Conservation (phyloP, 108 stramenopile species). For the Cyclotella choctawhatcheeana region DNA sequence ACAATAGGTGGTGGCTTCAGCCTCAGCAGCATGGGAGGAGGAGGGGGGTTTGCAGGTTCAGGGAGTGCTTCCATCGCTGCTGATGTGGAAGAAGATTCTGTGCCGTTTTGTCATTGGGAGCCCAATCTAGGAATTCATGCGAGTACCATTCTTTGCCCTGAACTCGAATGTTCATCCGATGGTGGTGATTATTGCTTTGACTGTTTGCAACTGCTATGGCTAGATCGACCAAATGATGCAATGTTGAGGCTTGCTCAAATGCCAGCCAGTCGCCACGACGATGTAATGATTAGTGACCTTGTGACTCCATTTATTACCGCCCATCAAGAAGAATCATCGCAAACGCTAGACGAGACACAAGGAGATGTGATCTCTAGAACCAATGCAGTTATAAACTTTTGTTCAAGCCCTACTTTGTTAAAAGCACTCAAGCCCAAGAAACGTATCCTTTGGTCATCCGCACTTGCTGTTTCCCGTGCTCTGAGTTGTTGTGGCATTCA, state of each 20-base stretch:
- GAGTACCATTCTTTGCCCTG: slow-evolving; percentile 42
- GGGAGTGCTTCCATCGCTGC: slow-evolving; percentile 5
- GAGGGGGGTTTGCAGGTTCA: slow-evolving; percentile 74
- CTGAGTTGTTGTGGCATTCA: slow-evolving; percentile 69
- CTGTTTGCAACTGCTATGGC: slow-evolving; percentile 71
- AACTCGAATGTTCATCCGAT: slow-evolving; percentile 14
- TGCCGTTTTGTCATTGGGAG: slow-evolving; percentile 63
- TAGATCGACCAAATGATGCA: slow-evolving; percentile 52
- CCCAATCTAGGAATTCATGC: slow-evolving; percentile 50
- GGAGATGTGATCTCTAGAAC: slow-evolving; percentile 45
- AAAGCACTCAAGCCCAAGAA: slow-evolving; percentile 59
- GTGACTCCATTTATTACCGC: slow-evolving; percentile 18
- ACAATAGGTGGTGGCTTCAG: slow-evolving; percentile 47
- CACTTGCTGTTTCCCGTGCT: slow-evolving; percentile 59
- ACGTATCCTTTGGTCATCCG: slow-evolving; percentile 61
- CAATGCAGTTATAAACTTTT: slow-evolving; percentile 73
- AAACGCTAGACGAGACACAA: too few species aligned
- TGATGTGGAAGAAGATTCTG: slow-evolving; percentile 40
- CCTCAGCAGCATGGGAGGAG: slow-evolving; percentile 73
- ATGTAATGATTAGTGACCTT: neutral
- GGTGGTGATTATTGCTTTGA: slow-evolving; percentile 58
- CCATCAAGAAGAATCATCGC: slow-evolving; percentile 1
- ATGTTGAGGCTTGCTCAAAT: slow-evolving; percentile 51
- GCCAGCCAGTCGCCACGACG: slow-evolving; percentile 19
- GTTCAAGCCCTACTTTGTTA: slow-evolving; percentile 64